These are phyloP conservation scores for Rhodomyrtus psidioides DNA, from an alignment of 441 rosid species.

Conservation along the genomic window DNA sequence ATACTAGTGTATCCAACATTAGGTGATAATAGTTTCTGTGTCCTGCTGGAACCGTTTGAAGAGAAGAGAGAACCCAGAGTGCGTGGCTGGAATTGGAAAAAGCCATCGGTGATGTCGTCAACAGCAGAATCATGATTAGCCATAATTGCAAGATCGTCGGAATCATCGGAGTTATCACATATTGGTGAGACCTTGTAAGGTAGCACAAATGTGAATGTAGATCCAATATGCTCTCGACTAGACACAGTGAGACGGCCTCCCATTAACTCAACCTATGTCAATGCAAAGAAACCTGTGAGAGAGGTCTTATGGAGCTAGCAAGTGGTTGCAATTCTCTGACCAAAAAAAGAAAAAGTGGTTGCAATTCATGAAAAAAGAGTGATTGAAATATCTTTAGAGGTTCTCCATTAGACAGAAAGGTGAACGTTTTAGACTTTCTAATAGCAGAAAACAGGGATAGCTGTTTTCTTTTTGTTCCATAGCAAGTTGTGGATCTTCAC, in stretches of 20 bases:
- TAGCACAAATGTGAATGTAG: conserved; percentile 78
- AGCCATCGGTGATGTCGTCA: conserved; percentile 64
- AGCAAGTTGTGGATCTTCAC: not conserved
- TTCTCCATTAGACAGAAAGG: not conserved
- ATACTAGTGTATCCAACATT: conserved; percentile 22
- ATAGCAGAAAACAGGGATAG: not conserved
- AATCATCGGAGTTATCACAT: conserved; percentile 59
- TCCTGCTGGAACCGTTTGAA: conserved; percentile 41
- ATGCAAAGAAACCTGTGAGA: conserved; percentile 10
- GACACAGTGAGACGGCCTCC: conserved; percentile 84
- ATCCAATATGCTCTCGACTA: conserved; percentile 66
- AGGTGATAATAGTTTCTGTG: conserved; percentile 34
- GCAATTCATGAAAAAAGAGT: not conserved
- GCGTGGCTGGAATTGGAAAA: conserved; percentile 71
- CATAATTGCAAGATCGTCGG: conserved; percentile 62
- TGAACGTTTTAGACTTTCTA: not conserved
- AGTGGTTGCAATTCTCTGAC: too few species aligned
- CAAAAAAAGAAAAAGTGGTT: not conserved
- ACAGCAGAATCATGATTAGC: conserved; percentile 36
- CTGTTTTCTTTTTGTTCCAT: not conserved
- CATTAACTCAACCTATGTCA: conserved; percentile 82
- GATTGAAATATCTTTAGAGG: not conserved
- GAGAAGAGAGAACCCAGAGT: conserved; percentile 67
- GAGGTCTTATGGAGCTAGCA: too few species aligned
- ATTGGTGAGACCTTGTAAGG: conserved; percentile 69